Evolutionary conservation across 139 green algal species (phyloP).

Genomic region (Micractinium conductrix): DNA sequence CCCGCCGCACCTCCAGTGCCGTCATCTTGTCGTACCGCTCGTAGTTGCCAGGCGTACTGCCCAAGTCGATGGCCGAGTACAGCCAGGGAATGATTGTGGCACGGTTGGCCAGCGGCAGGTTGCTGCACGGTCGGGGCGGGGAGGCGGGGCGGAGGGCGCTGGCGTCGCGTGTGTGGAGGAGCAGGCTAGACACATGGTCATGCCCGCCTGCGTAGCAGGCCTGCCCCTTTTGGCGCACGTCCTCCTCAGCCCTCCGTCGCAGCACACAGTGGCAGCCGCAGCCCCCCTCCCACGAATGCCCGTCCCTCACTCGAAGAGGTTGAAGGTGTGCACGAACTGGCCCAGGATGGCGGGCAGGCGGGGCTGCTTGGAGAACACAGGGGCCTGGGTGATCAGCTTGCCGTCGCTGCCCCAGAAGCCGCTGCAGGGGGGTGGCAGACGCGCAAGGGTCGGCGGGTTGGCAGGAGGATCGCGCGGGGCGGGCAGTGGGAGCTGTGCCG

Average conservation of each 20-base stretch:
- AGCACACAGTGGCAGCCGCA: background rate
- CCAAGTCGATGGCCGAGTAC: slow-evolving; percentile 75
- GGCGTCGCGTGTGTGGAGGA: no score
- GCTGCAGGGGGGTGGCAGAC: no score
- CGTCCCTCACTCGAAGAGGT: slow-evolving; percentile 64
- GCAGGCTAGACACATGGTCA: background rate
- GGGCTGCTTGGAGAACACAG: slow-evolving; percentile 79
- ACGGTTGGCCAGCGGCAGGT: slow-evolving; percentile 41
- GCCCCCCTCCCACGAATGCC: background rate
- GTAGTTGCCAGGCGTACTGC: slow-evolving; percentile 65
- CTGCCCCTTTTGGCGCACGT: background rate
- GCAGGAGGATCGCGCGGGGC: no score
- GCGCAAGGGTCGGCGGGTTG: no score
- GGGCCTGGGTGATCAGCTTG: slow-evolving; percentile 57
- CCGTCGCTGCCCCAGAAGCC: slow-evolving; percentile 65
- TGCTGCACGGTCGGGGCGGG: background rate
- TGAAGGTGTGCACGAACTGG: slow-evolving; percentile 83
- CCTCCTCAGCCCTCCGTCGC: background rate
- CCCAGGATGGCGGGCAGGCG: slow-evolving; percentile 84
- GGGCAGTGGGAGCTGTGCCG: no score
- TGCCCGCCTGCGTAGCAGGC: no score
- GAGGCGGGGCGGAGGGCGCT: background rate
- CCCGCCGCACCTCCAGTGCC: slow-evolving; percentile 62
- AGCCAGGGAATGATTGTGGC: slow-evolving; percentile 87
- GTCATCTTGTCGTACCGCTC: slow-evolving; percentile 79